phyloP scores from a whole-genome alignment of 2,329 filamentous ascomycete species.

The Botrytis pseudocinerea region DNA sequence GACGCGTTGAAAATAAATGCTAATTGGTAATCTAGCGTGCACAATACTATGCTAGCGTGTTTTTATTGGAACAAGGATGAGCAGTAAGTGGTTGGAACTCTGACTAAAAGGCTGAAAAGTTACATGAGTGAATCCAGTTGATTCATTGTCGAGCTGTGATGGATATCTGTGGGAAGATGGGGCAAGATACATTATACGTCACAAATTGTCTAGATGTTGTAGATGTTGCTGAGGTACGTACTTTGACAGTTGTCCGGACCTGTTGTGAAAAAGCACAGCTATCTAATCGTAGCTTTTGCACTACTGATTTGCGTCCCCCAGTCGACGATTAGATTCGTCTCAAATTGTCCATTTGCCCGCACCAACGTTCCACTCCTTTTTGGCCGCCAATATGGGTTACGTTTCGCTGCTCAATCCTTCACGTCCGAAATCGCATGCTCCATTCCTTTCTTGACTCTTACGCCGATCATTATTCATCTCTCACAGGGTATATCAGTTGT shows the following conservation, averaged over 20 bases:
- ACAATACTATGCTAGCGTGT: conserved; percentile 10
- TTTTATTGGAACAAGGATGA: background rate
- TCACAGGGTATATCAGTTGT: conserved; percentile 16
- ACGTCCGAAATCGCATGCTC: conserved; percentile 1
- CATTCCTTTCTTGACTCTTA: conserved; percentile 16
- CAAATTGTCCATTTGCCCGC: background rate
- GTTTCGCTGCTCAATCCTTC: background rate
- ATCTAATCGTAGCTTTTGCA: conserved; percentile 6
- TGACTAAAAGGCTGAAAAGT: background rate
- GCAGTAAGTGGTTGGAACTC: background rate
- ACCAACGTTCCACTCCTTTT: conserved; percentile 7
- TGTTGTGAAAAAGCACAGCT: background rate
- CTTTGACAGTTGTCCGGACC: background rate
- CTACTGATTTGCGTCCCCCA: background rate
- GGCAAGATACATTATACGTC: background rate
- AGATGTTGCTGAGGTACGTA: background rate
- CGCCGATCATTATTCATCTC: conserved; percentile 14
- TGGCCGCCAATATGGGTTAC: background rate
- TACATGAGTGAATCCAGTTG: background rate
- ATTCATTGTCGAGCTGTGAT: background rate
- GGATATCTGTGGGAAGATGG: background rate
- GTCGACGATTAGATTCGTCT: conserved; percentile 14
- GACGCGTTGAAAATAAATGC: conserved; percentile 23
- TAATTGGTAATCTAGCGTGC: conserved; percentile 21
- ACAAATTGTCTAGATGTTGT: background rate